Evolutionary conservation across 495 filamentous ascomycete species (phyloP).

Genomic region (Staphylotrichum longicolle): DNA sequence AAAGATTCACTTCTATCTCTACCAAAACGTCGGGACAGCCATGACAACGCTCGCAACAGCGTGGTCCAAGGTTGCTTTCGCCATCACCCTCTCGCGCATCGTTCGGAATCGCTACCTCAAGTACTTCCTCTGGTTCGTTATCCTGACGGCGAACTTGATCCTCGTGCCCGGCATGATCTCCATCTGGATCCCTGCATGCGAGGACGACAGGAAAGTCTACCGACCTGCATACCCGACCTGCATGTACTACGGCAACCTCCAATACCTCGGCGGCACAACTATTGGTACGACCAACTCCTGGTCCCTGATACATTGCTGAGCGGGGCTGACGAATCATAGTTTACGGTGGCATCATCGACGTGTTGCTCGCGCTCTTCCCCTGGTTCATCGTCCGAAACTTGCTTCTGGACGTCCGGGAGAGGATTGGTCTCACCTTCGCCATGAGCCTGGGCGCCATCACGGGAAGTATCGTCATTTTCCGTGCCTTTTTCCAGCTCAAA

Average conservation of each 20-base stretch:
- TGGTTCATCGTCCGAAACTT: conserved; percentile 37
- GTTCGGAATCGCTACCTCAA: conserved; percentile 8
- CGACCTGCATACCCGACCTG: conserved; percentile 18
- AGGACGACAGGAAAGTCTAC: conserved; percentile 15
- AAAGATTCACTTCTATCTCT: conserved; percentile 19
- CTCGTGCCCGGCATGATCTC: conserved; percentile 22
- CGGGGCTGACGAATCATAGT: conserved; percentile 10
- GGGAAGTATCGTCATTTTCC: conserved; percentile 24
- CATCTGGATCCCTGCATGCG: conserved; percentile 26
- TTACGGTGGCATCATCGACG: conserved; percentile 33
- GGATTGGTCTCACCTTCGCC: conserved; percentile 33
- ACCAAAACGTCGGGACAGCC: conserved; percentile 21
- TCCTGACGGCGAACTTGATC: conserved; percentile 24
- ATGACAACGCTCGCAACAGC: conserved; percentile 23
- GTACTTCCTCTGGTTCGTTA: conserved; percentile 23
- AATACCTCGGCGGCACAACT: conserved; percentile 22
- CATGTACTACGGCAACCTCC: conserved; percentile 9
- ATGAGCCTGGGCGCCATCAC: conserved; percentile 37
- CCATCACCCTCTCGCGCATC: conserved; percentile 24
- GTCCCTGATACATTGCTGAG: too few relatives aligned
- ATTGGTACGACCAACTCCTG: conserved; percentile 21
- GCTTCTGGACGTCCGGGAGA: conserved; percentile 34
- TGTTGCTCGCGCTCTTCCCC: conserved; percentile 35
- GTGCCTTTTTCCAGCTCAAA: conserved; percentile 21
- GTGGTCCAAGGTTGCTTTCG: conserved; percentile 28